These are phyloP conservation scores for Candida sphagnicola DNA, from an alignment of 805 yeast genomes.

Conservation along the genomic window DNA sequence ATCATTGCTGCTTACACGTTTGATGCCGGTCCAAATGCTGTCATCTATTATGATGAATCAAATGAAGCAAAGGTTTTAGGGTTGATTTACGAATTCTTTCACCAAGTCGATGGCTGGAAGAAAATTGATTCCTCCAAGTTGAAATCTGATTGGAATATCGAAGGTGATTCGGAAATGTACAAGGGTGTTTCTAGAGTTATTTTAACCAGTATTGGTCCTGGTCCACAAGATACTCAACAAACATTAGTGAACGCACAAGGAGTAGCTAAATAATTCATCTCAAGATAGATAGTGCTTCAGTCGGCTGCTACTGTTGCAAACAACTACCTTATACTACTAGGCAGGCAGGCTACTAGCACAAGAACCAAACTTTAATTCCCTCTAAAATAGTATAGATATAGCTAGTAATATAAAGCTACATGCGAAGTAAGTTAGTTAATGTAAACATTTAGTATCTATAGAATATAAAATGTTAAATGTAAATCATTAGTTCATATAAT, in stretches of 20 bases:
- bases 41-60: conserved; percentile 76
- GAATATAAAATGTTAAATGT: too few relatives aligned
- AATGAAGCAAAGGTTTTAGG: conserved; percentile 75
- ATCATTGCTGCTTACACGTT: conserved; percentile 92
- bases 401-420: too few relatives aligned
- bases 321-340: too few relatives aligned
- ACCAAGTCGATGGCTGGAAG: conserved; percentile 68
- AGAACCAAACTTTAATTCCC: too few relatives aligned
- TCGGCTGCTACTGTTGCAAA: too few relatives aligned
- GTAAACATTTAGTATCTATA: too few relatives aligned
- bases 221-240: conserved; percentile 64
- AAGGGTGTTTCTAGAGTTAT: conserved; percentile 81
- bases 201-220: conserved; percentile 81
- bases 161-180: conserved; percentile 47
- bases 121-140: conserved; percentile 15
- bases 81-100: conserved; percentile 58
- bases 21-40: conserved; percentile 99
- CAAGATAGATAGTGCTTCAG: too few relatives aligned
- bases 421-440: too few relatives aligned
- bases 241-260: conserved; percentile 58
- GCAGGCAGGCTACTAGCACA: too few relatives aligned
- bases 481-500: too few relatives aligned
- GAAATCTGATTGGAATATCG: conserved; percentile 24
- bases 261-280: conserved; percentile 54
- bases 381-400: too few relatives aligned